Evolutionary conservation across 2,329 filamentous ascomycete genomes (phyloP).

Genomic region (Monosporascus sp.): DNA sequence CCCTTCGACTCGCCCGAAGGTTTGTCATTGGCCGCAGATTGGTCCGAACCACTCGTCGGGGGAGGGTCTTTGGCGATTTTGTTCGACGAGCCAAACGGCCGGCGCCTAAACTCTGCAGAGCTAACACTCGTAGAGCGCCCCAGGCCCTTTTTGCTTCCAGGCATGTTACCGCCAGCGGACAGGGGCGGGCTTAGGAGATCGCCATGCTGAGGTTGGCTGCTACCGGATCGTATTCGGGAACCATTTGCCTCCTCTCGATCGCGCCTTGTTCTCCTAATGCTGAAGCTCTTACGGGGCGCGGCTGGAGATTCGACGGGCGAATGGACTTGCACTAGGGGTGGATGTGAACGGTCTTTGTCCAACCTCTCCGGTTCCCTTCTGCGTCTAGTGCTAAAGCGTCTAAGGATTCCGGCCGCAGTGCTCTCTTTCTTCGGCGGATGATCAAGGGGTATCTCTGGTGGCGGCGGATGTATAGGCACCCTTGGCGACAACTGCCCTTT

Average conservation of each 20-base stretch:
- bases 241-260: conserved; percentile 47
- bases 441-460: conserved; percentile 53
- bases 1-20: conserved; percentile 46
- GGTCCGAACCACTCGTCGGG: conserved; percentile 73
- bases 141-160: conserved; percentile 62
- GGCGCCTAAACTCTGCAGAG: conserved; percentile 72
- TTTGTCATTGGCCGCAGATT: conserved; percentile 56
- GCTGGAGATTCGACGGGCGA: conserved; percentile 62
- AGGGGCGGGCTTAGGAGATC: conserved; percentile 72
- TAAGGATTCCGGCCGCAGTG: conserved; percentile 74
- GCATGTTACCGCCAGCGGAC: conserved; percentile 50
- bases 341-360: conserved; percentile 61
- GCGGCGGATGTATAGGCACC: conserved; percentile 40
- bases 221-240: conserved; percentile 48
- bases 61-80: conserved; percentile 59
- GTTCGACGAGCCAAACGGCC: conserved; percentile 42
- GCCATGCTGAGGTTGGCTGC: conserved; percentile 66
- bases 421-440: conserved; percentile 76
- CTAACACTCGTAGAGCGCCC: conserved; percentile 90
- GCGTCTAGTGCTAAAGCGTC: conserved; percentile 85
- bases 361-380: conserved; percentile 61
- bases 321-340: conserved; percentile 72
- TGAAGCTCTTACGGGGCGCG: conserved; percentile 80
- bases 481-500: conserved; percentile 51
- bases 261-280: conserved; percentile 59